Percentiles rank a stretch among this genome's conserved stretches.
Conservation (phyloP, 495 filamentous ascomycete genomes). For the Penicillium robsamsonii region DNA sequence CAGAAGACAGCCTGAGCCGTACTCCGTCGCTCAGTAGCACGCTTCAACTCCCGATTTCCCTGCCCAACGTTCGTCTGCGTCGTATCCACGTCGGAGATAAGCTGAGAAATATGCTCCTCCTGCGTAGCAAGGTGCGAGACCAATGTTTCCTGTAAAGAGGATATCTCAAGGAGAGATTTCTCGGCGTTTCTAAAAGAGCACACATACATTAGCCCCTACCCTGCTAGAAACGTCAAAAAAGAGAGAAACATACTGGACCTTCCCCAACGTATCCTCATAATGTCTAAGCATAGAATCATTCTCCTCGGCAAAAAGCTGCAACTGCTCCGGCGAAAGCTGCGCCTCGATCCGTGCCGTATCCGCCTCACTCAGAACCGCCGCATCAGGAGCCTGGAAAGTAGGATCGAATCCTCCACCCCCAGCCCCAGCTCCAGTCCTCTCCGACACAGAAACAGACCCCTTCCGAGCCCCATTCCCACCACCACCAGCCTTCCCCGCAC, state of each 20-base stretch:
- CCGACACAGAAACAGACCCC: not conserved
- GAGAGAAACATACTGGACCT: constrained; percentile 71
- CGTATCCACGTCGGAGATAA: constrained; percentile 78
- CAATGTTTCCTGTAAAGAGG: constrained; percentile 84
- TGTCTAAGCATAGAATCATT: constrained; percentile 90
- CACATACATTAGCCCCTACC: too few species aligned
- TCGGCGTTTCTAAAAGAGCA: constrained; percentile 68
- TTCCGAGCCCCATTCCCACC: constrained; percentile 1
- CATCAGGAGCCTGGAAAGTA: constrained; percentile 15
- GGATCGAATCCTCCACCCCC: constrained; percentile 11
- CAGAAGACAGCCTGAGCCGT: constrained; percentile 88
- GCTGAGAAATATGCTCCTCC: constrained; percentile 78
- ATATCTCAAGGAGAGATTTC: constrained; percentile 87
- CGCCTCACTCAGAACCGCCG: constrained; percentile 35
- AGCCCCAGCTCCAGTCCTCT: not conserved
- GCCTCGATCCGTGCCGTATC: constrained; percentile 53
- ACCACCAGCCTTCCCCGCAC: constrained; percentile 15
- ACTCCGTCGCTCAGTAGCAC: constrained; percentile 75
- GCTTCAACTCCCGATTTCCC: constrained; percentile 89
- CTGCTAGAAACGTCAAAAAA: not conserved
- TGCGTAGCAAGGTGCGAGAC: constrained; percentile 81
- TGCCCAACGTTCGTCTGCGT: constrained; percentile 83
- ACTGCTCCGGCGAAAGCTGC: constrained; percentile 73
- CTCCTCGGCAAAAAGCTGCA: constrained; percentile 90
- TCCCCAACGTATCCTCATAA: constrained; percentile 86